Evolutionary conservation across 75 land plant genomes (phyloP), one percentile per base, ranked within the genome.

Genomic region (Ceratopteris richardii): DNA sequence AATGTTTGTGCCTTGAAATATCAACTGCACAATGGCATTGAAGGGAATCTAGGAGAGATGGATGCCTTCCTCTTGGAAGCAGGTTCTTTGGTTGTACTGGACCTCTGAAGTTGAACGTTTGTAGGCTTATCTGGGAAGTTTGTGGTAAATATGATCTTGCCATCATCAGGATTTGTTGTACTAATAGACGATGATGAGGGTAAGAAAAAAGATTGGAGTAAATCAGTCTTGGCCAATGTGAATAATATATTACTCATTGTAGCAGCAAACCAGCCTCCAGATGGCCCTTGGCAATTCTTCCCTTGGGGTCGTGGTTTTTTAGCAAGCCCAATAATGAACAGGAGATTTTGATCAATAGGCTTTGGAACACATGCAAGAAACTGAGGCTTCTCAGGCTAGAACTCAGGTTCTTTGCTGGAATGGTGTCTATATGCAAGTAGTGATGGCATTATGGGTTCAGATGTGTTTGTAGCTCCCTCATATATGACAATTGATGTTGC

Each of bases 1-100:
- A 2, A 80, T 56, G 56, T 71, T 80, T 1, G 91, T 87, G 56
- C 78, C 87, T 47, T 87, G 91, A n/a, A 87, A 62, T 26, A 87
- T 77, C 59, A 87, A 54, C 64, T 90, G 80, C 39, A 90, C 82
- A n/a, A 64, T 86, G 25, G 96, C 70, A 39, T 85, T 80, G 70
- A 67, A 90, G 16, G 79, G 61, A 39, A 90, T 26, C 44, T 55
- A 50, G 25, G 72, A 73, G 0, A 85, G 56, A 63, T 71, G 73
- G 22, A 87, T 80, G 23, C 82, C 84, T 24, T 64, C 60, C 40
- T 61, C n/a, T 40, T 14, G 90, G 76, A 7, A 51, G 36, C 30
- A 82, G 75, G 53, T 80, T 74, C 11, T 82, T 73, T 10, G 70
- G 76, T 12, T 64, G 67, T 6, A 76, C 81, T 27, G 78, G 75